Base-by-base conservation (phyloP, 2,329 filamentous ascomycete genomes). In the Fusarium solani-melongenae region DNA sequence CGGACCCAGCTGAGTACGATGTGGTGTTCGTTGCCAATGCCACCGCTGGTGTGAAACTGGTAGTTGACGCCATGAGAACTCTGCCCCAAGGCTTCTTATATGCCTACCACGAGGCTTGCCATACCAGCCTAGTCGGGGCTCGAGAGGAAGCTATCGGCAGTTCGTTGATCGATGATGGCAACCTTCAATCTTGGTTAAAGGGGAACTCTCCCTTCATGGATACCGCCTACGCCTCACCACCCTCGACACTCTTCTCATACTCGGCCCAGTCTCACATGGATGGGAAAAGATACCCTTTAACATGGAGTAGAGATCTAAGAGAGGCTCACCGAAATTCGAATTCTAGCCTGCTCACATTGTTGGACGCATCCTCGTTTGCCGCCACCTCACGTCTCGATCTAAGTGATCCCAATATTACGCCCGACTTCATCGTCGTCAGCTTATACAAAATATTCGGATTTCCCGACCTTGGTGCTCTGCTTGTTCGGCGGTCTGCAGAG, bases 401-500 rank as follows among this genome's bases (percentile, higher is more conserved):
- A 3, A 86, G 89, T 64, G 84, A 93, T 74, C 76, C 87, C 0
- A 83, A 85, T 0, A 79, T 83, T 1, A 91, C 92, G 0, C 93
- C 96, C 1, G 96, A 98, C 80, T 98, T 98, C 74, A 92, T 90
- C 0, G 93, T 94, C 0, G 79, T 98, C 46, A 98, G 95, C 81
- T 91, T 98, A 72, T 97, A 98, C 84, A 99, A 98, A 81, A 95
- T 98, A n/a, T 98, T 98, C 81, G 96, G 96, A 1, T 98, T 98
- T 73, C 96, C 96, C 0, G 94, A 98, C 79, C 86, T 98, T 2
- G 96, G 96, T 2, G 95, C 92, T 2, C 83, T 99, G 66, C 91
- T 98, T 33, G 91, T 98, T 14, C 91, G 93, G 46, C 95, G 94
- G 75, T 87, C 89, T 34, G 89, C 93, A 14, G 90, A 89, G 8